Evolutionary conservation across 495 filamentous ascomycete genomes (phyloP).

Genomic region (Astrothelium subdiscretum): DNA sequence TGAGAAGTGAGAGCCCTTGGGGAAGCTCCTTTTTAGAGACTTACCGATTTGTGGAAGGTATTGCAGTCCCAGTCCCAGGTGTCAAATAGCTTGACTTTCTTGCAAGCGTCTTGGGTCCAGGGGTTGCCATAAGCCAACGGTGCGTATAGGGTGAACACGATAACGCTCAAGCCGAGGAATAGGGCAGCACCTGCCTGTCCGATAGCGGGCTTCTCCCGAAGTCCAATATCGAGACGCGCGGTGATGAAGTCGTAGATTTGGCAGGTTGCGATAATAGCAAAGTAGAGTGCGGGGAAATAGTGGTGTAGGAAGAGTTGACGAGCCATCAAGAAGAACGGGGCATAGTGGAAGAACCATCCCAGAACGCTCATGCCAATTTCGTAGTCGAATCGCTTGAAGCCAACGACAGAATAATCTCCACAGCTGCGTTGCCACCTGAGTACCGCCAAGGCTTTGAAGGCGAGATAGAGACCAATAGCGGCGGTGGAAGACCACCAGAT

Average conservation of each 20-base stretch:
- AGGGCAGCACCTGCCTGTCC: slow-evolving; percentile 56
- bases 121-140: slow-evolving; percentile 86
- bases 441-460: slow-evolving; percentile 78
- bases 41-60: slow-evolving; percentile 78
- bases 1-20: not conserved
- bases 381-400: slow-evolving; percentile 94
- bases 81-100: slow-evolving; percentile 71
- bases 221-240: slow-evolving; percentile 54
- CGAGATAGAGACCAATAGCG: slow-evolving; percentile 64
- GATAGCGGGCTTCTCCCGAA: slow-evolving; percentile 59
- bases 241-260: slow-evolving; percentile 80
- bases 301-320: slow-evolving; percentile 96
- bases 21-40: slow-evolving; percentile 25
- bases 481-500: slow-evolving; percentile 87
- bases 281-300: slow-evolving; percentile 92
- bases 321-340: slow-evolving; percentile 96
- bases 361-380: slow-evolving; percentile 84
- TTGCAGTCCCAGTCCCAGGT: slow-evolving; percentile 98
- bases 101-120: slow-evolving; percentile 84
- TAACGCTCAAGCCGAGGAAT: slow-evolving; percentile 60
- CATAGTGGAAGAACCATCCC: slow-evolving; percentile 93
- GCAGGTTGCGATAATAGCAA: slow-evolving; percentile 77
- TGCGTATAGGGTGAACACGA: slow-evolving; percentile 72
- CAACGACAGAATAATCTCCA: slow-evolving; percentile 66
- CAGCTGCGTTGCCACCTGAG: slow-evolving; percentile 90